These are phyloP conservation scores for Klebsormidium nitens DNA, from an alignment of 139 green algal genomes.

Conservation along the genomic window DNA sequence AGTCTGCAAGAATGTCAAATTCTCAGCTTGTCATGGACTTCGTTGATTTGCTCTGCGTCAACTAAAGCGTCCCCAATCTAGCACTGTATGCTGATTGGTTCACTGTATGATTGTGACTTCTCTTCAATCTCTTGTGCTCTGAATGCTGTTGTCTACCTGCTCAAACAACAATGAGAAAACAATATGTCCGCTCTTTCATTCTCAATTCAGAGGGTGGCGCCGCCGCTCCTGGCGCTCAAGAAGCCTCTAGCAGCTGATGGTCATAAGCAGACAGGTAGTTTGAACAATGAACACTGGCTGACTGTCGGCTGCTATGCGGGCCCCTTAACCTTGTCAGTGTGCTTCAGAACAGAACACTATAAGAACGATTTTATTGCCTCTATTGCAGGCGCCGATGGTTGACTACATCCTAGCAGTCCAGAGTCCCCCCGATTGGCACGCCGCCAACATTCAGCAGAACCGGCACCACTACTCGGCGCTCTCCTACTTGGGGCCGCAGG, in stretches of 20 bases:
- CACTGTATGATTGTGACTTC: no score
- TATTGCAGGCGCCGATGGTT: slow-evolving; percentile 51
- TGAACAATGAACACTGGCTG: background rate
- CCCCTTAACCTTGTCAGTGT: background rate
- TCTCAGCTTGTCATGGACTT: background rate
- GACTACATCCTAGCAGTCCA: slow-evolving; percentile 80
- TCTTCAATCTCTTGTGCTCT: no score
- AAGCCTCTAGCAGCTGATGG: background rate
- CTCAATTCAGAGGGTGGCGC: background rate
- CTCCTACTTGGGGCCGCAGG: background rate
- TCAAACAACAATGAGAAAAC: no score
- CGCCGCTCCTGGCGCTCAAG: background rate
- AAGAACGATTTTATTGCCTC: background rate
- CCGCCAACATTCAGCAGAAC: slow-evolving; percentile 65
- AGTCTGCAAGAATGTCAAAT: background rate
- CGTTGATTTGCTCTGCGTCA: slow-evolving; percentile 1
- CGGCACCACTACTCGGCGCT: slow-evolving; percentile 55
- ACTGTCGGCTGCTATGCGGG: background rate
- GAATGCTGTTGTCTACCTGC: no score
- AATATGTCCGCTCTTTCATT: no score
- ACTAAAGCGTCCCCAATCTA: no score
- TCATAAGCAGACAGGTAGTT: background rate
- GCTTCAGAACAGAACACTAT: no score
- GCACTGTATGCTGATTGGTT: no score
- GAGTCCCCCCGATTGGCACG: slow-evolving; percentile 61